phyloP scores from a whole-genome alignment of 2,329 filamentous ascomycete genomes.

The Tolypocladium inflatum region DNA sequence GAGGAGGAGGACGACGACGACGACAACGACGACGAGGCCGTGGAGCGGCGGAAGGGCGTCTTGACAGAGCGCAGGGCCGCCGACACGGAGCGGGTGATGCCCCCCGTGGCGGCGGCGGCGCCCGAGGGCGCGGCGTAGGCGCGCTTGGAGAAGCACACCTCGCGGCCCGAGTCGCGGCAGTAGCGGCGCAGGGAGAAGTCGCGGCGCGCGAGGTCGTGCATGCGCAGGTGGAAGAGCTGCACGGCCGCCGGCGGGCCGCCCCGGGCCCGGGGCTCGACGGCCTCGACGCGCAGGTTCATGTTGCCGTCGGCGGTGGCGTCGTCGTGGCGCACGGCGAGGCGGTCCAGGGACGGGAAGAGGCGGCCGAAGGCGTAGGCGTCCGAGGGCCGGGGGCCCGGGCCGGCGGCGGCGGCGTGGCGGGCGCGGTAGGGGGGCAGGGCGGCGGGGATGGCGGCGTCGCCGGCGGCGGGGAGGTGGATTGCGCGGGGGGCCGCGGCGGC shows the following conservation, averaged over 20 bases:
- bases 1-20: conserved; percentile 1
- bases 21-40: background rate
- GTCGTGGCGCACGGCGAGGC: conserved; percentile 78
- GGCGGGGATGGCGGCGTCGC: conserved; percentile 29
- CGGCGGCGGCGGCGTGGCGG: conserved; percentile 44
- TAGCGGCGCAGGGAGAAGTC: conserved; percentile 90
- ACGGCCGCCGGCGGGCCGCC: conserved; percentile 21
- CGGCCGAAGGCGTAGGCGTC: conserved; percentile 74
- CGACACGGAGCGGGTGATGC: conserved; percentile 22
- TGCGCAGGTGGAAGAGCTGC: conserved; percentile 84
- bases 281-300: conserved; percentile 91
- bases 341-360: conserved; percentile 77
- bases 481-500: background rate
- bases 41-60: conserved; percentile 21
- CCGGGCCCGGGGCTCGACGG: conserved; percentile 39
- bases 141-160: conserved; percentile 78
- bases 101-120: background rate
- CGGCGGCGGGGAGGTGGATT: conserved; percentile 10
- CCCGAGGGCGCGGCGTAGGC: conserved; percentile 37
- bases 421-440: conserved; percentile 48
- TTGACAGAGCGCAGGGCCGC: conserved; percentile 38
- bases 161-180: conserved; percentile 83
- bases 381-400: conserved; percentile 61
- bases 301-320: conserved; percentile 86
- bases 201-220: conserved; percentile 80